Percentiles rank a stretch among this genome's conserved stretches.
Conservation (phyloP, 2,329 filamentous ascomycete genomes). For the Penicillium rolfsii region DNA sequence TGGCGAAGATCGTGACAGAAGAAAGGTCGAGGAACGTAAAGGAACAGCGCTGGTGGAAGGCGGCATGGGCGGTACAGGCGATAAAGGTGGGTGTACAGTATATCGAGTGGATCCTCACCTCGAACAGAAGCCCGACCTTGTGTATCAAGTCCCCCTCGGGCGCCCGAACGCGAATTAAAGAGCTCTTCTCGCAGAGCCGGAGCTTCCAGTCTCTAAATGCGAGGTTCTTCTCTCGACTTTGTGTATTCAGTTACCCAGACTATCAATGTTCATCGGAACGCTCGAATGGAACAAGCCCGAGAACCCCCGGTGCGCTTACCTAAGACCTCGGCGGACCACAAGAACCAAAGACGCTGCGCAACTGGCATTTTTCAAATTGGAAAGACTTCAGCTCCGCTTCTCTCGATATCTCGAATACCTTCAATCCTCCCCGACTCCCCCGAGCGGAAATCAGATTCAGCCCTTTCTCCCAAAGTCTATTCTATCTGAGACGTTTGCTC, state of each 20-base stretch:
- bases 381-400: slow-evolving; percentile 33
- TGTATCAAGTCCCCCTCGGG: neutral
- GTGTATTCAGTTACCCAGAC: neutral
- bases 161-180: neutral
- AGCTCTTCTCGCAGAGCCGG: neutral
- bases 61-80: slow-evolving; percentile 24
- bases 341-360: slow-evolving; percentile 35
- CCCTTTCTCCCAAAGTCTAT: slow-evolving; percentile 16
- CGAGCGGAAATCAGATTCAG: slow-evolving; percentile 32
- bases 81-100: slow-evolving; percentile 16
- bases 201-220: neutral
- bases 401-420: slow-evolving; percentile 8
- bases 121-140: neutral
- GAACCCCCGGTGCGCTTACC: slow-evolving; percentile 18
- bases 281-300: neutral
- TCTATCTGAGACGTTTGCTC: slow-evolving; percentile 28
- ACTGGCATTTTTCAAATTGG: slow-evolving; percentile 41
- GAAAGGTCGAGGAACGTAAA: slow-evolving; percentile 3
- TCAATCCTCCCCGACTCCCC: slow-evolving; percentile 21
- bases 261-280: neutral
- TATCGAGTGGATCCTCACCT: slow-evolving; percentile 11
- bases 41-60: slow-evolving; percentile 5
- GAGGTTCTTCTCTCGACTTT: neutral
- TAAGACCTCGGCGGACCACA: slow-evolving; percentile 32
- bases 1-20: neutral